Conservation (phyloP, 495 filamentous ascomycete species). For the Clohesyomyces aquaticus region DNA sequence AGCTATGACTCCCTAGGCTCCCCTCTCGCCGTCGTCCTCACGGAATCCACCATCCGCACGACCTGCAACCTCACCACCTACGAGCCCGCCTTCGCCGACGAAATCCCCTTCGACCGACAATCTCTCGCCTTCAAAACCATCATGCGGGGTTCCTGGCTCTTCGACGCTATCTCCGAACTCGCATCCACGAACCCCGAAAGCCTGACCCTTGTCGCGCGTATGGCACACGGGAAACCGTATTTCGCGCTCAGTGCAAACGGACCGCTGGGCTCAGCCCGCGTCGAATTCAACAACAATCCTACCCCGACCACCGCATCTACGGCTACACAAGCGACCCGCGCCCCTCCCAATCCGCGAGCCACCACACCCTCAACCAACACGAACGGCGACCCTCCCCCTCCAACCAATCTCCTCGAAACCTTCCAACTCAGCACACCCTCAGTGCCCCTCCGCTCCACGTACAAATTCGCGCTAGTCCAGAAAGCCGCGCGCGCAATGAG, state of each 20-base stretch:
- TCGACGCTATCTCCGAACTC: conserved; percentile 83
- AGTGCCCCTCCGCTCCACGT: conserved; percentile 61
- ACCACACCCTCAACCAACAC: conserved; percentile 4
- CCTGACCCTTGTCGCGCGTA: conserved; percentile 62
- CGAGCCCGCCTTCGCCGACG: conserved; percentile 65
- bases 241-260: conserved; percentile 75
- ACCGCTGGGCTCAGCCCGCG: conserved; percentile 74
- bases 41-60: conserved; percentile 84
- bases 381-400: conserved; percentile 38
- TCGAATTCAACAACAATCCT: conserved; percentile 75
- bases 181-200: conserved; percentile 68
- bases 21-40: conserved; percentile 77
- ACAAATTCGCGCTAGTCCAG: conserved; percentile 83
- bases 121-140: conserved; percentile 89
- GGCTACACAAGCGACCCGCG: not conserved
- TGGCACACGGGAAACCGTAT: conserved; percentile 65
- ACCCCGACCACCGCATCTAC: not conserved
- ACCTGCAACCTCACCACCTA: conserved; percentile 94
- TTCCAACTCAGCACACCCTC: conserved; percentile 59
- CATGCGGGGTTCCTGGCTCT: conserved; percentile 80
- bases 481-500: conserved; percentile 86
- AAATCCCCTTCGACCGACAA: conserved; percentile 83
- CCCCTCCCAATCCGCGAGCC: too few species aligned
- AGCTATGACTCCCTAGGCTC: conserved; percentile 72
- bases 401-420: conserved; percentile 74